Base-by-base conservation (phyloP, 352 stramenopile genomes). In the Pythium utonaiense region DNA sequence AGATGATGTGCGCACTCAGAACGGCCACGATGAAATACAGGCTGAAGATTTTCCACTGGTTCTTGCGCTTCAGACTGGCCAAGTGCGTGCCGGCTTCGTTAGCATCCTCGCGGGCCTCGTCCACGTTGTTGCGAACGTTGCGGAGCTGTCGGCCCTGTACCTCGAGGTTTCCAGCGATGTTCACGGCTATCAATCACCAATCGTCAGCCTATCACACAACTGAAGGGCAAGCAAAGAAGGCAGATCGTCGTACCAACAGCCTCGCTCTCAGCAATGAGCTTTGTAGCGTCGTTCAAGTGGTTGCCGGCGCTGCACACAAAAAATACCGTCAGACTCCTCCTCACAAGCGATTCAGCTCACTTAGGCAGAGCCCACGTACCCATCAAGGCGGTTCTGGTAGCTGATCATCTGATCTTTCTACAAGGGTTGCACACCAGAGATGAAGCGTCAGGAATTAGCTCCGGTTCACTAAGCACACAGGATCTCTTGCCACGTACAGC, bases 21-120 rank as follows among this genome's bases (percentile, higher is more conserved):
- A 77, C 80, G 41, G 91, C 66, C 57, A 95, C 89, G 61, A 95
- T 76, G 63, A 89, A 69, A 70, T 91, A 95, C 19, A 95, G 67
- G 42, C 83, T 66, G 38, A 88, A 14, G 66, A 95, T 89, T 69
- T 91, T 79, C 51, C 72, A 79, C 22, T 79, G 70, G 66, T 80
- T 80, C 74, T 95, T 95, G 62, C 80, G 88, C 70, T 88, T 87
- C 56, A 93, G 80, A 50, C 85, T 95, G 53, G 74, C 78, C 28
- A 95, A 59, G 68, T 95, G 78, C 47, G 76, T 40, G 13, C 67
- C 71, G 3, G 85, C 85, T 49, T 95, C 83, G 52, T 75, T 65
- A 40, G 85, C 83, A 50, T 95, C 83, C 54, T 84, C 80, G 33
- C 78, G 85, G 12, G 82, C 84, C 19, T 82, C 71, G 47, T 93